A percentile compares a stretch with the other conserved stretches of the same genome.
Conservation (phyloP, 2,329 filamentous ascomycete genomes). For the Fusarium algeriense region DNA sequence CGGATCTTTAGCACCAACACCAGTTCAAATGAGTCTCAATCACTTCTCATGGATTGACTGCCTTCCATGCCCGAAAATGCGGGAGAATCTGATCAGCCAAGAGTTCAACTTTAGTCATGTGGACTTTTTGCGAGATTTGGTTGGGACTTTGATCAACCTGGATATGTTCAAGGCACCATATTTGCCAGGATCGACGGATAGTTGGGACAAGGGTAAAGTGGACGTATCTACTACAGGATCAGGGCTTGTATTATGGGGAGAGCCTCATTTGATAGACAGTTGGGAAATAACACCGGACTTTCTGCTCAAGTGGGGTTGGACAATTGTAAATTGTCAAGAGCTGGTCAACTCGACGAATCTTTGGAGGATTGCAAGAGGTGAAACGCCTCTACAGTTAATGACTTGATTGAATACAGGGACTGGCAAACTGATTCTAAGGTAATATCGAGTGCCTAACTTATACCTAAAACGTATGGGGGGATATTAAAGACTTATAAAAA, state of each 20-base stretch:
- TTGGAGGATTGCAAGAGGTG: neutral
- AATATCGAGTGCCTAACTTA: no score
- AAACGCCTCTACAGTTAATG: neutral
- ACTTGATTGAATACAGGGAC: no score
- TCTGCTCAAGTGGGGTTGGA: neutral
- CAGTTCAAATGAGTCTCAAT: neutral
- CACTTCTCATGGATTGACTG: slow-evolving; percentile 6
- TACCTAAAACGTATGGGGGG: no score
- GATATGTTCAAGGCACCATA: neutral
- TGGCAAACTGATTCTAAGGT: no score
- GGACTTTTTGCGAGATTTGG: neutral
- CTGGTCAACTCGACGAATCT: neutral
- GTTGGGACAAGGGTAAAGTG: accelerated
- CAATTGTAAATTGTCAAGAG: neutral
- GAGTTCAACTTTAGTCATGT: neutral
- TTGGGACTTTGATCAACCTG: neutral
- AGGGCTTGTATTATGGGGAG: neutral
- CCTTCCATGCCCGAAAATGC: neutral
- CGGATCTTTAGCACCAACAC: neutral
- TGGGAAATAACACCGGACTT: neutral
- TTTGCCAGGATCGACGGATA: accelerated
- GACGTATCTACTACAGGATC: neutral
- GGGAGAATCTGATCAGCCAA: neutral
- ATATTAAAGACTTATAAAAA: no score
- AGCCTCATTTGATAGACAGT: neutral